These are phyloP conservation scores for Ogataea pignaliae DNA, from an alignment of 805 yeast genomes.

Conservation along the genomic window DNA sequence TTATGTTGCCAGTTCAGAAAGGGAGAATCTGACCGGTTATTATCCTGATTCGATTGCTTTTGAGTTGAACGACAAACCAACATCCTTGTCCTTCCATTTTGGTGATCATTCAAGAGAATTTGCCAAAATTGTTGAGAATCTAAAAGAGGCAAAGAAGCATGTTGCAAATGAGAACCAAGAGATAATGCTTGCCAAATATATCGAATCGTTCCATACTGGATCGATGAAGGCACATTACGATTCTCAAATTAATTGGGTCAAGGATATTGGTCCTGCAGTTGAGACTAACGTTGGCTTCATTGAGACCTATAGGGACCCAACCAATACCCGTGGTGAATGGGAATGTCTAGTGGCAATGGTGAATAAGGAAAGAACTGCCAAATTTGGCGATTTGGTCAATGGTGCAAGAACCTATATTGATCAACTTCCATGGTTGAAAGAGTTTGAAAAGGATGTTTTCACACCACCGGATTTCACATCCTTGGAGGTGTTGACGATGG, in stretches of 20 bases:
- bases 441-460: slow-evolving; percentile 78
- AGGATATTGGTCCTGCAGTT: slow-evolving; percentile 73
- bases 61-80: slow-evolving; percentile 36
- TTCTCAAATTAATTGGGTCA: slow-evolving; percentile 84
- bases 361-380: slow-evolving; percentile 79
- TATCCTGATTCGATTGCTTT: slow-evolving; percentile 47
- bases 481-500: slow-evolving; percentile 82
- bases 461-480: slow-evolving; percentile 93
- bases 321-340: slow-evolving; percentile 92
- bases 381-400: slow-evolving; percentile 65
- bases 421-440: slow-evolving; percentile 71
- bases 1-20: slow-evolving; percentile 61
- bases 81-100: slow-evolving; percentile 50
- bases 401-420: slow-evolving; percentile 62
- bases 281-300: slow-evolving; percentile 87
- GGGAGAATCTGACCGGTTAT: slow-evolving; percentile 47
- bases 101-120: slow-evolving; percentile 79
- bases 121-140: slow-evolving; percentile 47
- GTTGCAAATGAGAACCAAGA: slow-evolving; percentile 73
- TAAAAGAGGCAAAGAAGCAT: slow-evolving; percentile 51
- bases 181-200: slow-evolving; percentile 62
- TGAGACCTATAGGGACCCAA: slow-evolving; percentile 89
- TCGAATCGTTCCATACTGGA: slow-evolving; percentile 71
- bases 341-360: slow-evolving; percentile 90
- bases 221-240: slow-evolving; percentile 81